Conservation (phyloP, 225 moss, liverwort and hornwort species). For the Sphagnum tenellum region DNA sequence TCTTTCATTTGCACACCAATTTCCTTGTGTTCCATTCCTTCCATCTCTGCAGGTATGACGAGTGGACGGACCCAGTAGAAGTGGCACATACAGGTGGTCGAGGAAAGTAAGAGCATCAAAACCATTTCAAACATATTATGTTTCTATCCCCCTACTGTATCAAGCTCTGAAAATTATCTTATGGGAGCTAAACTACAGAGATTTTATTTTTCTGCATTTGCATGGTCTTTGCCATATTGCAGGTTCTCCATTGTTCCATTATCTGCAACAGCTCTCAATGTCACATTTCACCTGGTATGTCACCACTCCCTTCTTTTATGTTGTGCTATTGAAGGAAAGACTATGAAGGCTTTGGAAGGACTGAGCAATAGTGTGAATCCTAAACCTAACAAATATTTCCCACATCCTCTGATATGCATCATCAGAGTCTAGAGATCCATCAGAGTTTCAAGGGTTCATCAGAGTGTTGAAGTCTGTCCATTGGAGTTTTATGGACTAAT, state of each 20-base stretch:
- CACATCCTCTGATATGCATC: neutral
- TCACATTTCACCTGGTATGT: neutral
- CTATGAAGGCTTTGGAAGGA: neutral
- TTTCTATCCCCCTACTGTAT: too few species aligned
- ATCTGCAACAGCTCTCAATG: neutral
- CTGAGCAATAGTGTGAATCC: neutral
- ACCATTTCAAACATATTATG: too few species aligned
- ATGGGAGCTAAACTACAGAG: too few species aligned
- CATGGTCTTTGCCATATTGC: neutral
- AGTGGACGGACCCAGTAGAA: constrained; percentile 51
- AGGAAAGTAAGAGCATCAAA: constrained; percentile 31
- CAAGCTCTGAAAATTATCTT: too few species aligned
- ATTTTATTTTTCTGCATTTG: neutral
- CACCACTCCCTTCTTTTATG: neutral
- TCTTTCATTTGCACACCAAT: too few species aligned
- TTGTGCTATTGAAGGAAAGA: neutral
- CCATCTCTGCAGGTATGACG: constrained; percentile 24
- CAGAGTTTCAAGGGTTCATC: neutral
- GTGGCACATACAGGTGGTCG: constrained; percentile 44
- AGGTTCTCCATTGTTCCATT: constrained; percentile 8
- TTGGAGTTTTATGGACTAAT: neutral
- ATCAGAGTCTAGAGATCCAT: neutral
- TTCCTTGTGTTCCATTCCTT: too few species aligned
- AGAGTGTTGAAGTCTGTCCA: neutral
- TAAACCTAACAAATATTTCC: too few species aligned